Evolutionary conservation across 2,329 filamentous ascomycete species (phyloP).

Genomic region (Talaromyces amestolkiae): DNA sequence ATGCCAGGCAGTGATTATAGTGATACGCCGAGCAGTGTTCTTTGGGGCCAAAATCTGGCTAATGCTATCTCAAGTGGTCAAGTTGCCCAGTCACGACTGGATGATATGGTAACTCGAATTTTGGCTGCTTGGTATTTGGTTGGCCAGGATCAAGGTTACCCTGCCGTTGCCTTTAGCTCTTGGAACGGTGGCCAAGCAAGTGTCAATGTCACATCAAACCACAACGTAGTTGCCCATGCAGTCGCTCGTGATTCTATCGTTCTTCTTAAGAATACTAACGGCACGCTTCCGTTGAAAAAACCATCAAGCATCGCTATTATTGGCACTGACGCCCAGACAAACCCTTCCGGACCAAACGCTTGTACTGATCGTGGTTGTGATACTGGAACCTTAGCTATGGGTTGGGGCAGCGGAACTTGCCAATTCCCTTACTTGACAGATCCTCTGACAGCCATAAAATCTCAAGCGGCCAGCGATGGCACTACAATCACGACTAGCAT

Average conservation of each 20-base stretch:
- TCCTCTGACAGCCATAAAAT: conserved; percentile 14
- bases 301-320: conserved; percentile 64
- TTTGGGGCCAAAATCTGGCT: conserved; percentile 76
- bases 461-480: conserved; percentile 22
- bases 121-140: conserved; percentile 91
- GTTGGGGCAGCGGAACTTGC: conserved; percentile 87
- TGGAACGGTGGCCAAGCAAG: conserved; percentile 50
- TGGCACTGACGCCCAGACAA: conserved; percentile 71
- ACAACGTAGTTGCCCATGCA: conserved; percentile 68
- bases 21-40: conserved; percentile 68
- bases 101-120: conserved; percentile 85
- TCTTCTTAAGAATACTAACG: conserved; percentile 56
- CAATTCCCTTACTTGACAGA: conserved; percentile 59
- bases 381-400: conserved; percentile 76
- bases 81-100: conserved; percentile 73
- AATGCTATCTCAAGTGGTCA: conserved; percentile 77
- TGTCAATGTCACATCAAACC: conserved; percentile 61
- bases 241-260: conserved; percentile 75
- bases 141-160: conserved; percentile 57
- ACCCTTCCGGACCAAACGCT: conserved; percentile 66
- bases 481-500: conserved; percentile 42
- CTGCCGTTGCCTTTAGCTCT: conserved; percentile 51
- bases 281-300: conserved; percentile 50
- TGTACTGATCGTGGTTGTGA: conserved; percentile 82
- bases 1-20: conserved; percentile 38